Conservation (phyloP, 148 eudicot genomes). For the Dianthus caryophyllus region DNA sequence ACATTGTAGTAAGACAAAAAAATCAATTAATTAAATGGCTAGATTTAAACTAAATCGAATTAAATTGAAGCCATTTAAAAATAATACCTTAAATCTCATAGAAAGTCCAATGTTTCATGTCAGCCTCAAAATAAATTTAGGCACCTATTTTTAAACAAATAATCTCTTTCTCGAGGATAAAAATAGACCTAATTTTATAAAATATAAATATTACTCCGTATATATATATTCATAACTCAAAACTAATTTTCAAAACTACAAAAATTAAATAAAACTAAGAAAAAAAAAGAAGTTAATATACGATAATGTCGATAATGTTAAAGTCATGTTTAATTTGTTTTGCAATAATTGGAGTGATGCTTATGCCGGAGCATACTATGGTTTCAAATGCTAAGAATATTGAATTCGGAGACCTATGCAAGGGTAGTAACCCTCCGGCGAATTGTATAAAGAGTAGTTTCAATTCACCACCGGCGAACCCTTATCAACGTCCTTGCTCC, state of each 20-base stretch:
- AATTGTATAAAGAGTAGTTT: neutral
- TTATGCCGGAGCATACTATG: neutral
- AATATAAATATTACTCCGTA: no score
- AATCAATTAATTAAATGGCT: no score
- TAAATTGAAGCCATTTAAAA: no score
- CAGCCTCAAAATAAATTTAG: no score
- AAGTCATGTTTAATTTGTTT: neutral
- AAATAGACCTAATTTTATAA: no score
- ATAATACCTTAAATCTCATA: no score
- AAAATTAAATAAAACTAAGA: no score
- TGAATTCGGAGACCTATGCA: neutral
- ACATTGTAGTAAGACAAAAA: no score
- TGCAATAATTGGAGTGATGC: neutral
- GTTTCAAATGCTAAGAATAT: conserved; percentile 6
- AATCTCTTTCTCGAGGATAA: neutral
- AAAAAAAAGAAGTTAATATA: neutral
- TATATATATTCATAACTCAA: no score
- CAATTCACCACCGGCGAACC: neutral
- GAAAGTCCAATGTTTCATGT: no score
- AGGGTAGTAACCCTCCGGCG: neutral
- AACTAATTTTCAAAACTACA: no score
- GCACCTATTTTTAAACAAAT: neutral
- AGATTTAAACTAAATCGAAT: no score
- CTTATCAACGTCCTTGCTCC: conserved; percentile 10
- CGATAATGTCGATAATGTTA: neutral